Evolutionary conservation across 306 rosid species (phyloP).

Genomic region (Geum urbanum): DNA sequence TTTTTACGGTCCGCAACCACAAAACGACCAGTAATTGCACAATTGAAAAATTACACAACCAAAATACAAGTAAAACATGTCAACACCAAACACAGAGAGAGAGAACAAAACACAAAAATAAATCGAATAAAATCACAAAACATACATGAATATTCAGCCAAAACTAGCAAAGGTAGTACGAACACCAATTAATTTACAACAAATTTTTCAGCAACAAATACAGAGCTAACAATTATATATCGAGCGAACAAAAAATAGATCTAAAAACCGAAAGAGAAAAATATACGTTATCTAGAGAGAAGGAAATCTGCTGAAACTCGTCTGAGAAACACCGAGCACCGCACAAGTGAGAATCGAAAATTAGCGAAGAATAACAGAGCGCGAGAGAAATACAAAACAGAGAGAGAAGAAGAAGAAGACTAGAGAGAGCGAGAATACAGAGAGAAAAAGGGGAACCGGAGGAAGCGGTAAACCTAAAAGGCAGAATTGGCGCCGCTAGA

Average conservation of each 20-base stretch:
- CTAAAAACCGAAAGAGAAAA: slow-evolving; percentile 4
- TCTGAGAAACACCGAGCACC: slow-evolving; percentile 19
- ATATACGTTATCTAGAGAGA: slow-evolving; percentile 29
- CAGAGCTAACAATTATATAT: neutral
- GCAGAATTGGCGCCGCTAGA: slow-evolving; percentile 21
- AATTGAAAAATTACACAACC: neutral
- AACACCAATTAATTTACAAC: neutral
- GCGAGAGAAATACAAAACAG: slow-evolving; percentile 5
- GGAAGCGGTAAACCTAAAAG: slow-evolving; percentile 28
- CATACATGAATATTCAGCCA: neutral
- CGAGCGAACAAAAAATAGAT: neutral
- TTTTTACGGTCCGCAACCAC: neutral
- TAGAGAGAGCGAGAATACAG: neutral
- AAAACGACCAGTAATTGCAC: neutral
- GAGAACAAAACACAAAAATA: too few species aligned
- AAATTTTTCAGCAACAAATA: slow-evolving; percentile 23
- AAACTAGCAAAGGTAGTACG: too few species aligned
- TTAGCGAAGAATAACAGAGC: slow-evolving; percentile 14
- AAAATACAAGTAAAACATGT: neutral
- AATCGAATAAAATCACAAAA: neutral
- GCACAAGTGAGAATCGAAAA: slow-evolving; percentile 46
- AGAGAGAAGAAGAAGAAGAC: slow-evolving; percentile 8
- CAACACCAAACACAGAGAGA: neutral
- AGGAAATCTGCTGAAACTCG: slow-evolving; percentile 12
- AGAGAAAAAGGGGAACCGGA: slow-evolving; percentile 35